Percentiles rank a stretch among this genome's conserved stretches.
phyloP scores from a whole-genome alignment of 2,329 filamentous ascomycete genomes.

The Colletotrichum aenigma region DNA sequence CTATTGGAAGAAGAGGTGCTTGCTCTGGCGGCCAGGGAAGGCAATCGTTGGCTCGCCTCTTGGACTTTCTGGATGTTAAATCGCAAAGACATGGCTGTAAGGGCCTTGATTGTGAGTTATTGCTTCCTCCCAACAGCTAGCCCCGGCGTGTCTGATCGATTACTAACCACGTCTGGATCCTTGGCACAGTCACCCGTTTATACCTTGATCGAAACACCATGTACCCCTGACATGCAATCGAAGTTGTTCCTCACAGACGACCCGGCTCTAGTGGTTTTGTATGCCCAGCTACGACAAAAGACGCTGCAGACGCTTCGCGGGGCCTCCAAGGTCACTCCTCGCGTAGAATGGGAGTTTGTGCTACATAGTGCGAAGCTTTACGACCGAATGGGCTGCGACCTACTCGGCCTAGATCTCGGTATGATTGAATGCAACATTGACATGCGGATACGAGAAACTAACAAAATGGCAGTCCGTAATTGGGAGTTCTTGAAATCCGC shows the following conservation, averaged over 20 bases:
- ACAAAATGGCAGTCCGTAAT: slow-evolving; percentile 63
- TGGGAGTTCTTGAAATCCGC: slow-evolving; percentile 77
- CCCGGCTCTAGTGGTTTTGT: slow-evolving; percentile 85
- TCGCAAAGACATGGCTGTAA: slow-evolving; percentile 81
- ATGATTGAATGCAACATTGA: slow-evolving; percentile 32
- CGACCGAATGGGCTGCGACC: slow-evolving; percentile 90
- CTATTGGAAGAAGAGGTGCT: slow-evolving; percentile 83
- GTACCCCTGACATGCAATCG: slow-evolving; percentile 72
- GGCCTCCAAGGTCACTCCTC: slow-evolving; percentile 79
- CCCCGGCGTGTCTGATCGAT: not conserved
- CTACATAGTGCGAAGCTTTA: slow-evolving; percentile 85
- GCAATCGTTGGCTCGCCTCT: slow-evolving; percentile 91
- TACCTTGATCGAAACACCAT: slow-evolving; percentile 71
- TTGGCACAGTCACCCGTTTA: slow-evolving; percentile 75
- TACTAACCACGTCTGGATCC: not conserved
- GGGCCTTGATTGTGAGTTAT: slow-evolving; percentile 74
- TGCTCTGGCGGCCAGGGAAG: slow-evolving; percentile 75
- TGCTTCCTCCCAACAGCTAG: not conserved
- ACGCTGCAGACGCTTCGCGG: slow-evolving; percentile 84
- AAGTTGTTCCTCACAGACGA: slow-evolving; percentile 89
- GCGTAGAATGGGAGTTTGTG: slow-evolving; percentile 87
- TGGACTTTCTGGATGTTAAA: slow-evolving; percentile 96
- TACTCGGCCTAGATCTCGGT: slow-evolving; percentile 86
- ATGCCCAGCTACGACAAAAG: slow-evolving; percentile 82
- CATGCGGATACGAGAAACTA: not conserved